Percentiles rank a stretch among this genome's conserved stretches.
Conservation (phyloP, 306 rosid genomes). For the Luffa acutangula region DNA sequence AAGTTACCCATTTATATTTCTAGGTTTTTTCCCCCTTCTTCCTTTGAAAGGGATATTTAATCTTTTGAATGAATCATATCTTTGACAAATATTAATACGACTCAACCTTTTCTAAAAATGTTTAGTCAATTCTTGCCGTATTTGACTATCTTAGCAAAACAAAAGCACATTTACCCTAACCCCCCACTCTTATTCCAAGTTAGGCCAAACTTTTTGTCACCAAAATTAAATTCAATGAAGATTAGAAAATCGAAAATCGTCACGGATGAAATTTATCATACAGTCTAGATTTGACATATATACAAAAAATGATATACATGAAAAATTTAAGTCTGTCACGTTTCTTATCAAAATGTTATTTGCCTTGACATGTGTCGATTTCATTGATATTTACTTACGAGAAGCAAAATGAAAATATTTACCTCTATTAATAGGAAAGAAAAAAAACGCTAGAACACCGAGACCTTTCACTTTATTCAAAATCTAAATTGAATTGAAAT, state of each 20-base stretch:
- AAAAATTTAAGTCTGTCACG: neutral
- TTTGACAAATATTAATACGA: neutral
- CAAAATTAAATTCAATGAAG: neutral
- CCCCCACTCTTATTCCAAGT: neutral
- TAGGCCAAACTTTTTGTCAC: neutral
- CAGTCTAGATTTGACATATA: neutral
- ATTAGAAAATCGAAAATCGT: neutral
- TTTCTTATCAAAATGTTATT: neutral
- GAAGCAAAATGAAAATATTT: neutral
- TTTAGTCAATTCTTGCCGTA: slow-evolving; percentile 2
- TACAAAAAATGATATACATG: neutral
- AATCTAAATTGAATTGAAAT: no score
- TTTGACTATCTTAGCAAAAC: neutral
- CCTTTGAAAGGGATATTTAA: neutral
- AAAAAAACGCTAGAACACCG: no score
- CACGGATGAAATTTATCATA: neutral
- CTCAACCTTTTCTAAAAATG: neutral
- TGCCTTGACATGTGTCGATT: no score
- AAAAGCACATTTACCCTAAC: neutral
- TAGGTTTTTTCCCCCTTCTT: no score
- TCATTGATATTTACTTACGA: no score
- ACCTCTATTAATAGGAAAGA: no score
- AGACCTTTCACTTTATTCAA: no score
- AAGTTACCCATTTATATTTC: no score
- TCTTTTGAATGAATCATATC: neutral